phyloP scores from a whole-genome alignment of 2,329 filamentous ascomycete species.

The Endothia cerciana region DNA sequence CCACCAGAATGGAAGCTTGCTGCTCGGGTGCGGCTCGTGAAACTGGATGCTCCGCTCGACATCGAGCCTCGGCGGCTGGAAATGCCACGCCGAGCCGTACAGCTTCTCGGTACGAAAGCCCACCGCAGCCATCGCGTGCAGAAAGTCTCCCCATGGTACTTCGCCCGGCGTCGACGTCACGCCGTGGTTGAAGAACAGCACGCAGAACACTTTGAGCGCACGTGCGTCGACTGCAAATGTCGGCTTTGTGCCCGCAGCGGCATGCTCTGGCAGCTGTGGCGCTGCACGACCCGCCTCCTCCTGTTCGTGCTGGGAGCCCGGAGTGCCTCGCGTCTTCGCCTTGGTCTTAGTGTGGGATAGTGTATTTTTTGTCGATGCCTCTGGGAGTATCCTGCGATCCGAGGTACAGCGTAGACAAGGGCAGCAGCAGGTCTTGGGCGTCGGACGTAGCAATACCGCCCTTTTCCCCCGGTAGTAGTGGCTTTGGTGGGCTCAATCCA shows the following conservation, averaged over 20 bases:
- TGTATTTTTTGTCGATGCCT: too few relatives aligned
- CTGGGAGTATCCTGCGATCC: too few relatives aligned
- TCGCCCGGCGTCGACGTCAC: constrained; percentile 48
- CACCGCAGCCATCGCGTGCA: constrained; percentile 51
- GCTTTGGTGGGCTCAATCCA: constrained; percentile 48
- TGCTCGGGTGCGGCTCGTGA: constrained; percentile 61
- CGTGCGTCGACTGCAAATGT: constrained; percentile 36
- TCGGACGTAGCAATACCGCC: too few relatives aligned
- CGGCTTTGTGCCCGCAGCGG: too few relatives aligned
- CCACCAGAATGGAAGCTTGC: constrained; percentile 52
- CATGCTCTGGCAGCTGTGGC: too few relatives aligned
- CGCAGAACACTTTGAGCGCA: constrained; percentile 41
- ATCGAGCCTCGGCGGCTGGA: constrained; percentile 47
- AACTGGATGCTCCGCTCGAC: constrained; percentile 58
- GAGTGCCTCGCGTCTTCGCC: too few relatives aligned
- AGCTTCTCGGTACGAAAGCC: constrained; percentile 59
- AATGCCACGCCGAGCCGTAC: constrained; percentile 65
- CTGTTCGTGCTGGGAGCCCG: too few relatives aligned
- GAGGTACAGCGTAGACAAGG: too few relatives aligned
- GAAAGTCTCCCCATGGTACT: constrained; percentile 55
- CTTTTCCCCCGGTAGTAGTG: too few relatives aligned
- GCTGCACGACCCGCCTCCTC: too few relatives aligned
- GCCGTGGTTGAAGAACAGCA: constrained; percentile 45
- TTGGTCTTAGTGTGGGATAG: too few relatives aligned
- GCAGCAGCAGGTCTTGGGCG: too few relatives aligned